Evolutionary conservation across 345 rosid species (phyloP).

Genomic region (Turritis glabra): DNA sequence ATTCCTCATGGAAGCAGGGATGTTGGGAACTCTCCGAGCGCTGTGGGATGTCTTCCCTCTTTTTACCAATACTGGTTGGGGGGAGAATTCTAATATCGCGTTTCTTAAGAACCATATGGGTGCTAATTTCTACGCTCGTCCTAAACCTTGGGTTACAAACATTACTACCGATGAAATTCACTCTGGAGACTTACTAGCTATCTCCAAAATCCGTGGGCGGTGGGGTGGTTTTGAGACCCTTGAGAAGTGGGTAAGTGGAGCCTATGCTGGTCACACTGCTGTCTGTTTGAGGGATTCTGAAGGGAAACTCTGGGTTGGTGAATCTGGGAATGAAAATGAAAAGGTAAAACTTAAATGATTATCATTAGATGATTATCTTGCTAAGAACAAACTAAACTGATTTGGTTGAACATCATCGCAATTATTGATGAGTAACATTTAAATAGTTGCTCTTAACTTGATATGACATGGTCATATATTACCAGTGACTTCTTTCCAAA

Average conservation of each 20-base stretch:
- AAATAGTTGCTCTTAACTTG: not conserved
- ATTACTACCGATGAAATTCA: conserved; percentile 70
- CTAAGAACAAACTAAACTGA: conserved; percentile 13
- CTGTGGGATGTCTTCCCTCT: conserved; percentile 97
- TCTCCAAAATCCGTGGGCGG: conserved; percentile 87
- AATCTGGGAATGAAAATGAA: conserved; percentile 96
- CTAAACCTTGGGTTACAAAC: conserved; percentile 76
- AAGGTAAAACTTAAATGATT: conserved; percentile 48
- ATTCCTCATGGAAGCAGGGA: conserved; percentile 98
- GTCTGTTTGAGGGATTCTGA: conserved; percentile 84
- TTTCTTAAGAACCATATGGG: conserved; percentile 95
- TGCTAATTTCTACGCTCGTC: conserved; percentile 72
- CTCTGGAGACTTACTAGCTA: conserved; percentile 87
- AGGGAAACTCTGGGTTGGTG: conserved; percentile 96
- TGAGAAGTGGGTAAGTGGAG: conserved; percentile 99
- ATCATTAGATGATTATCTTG: not conserved
- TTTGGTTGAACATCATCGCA: conserved; percentile 1
- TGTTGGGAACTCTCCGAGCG: conserved; percentile 90
- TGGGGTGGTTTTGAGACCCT: conserved; percentile 99
- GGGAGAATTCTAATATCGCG: conserved; percentile 77
- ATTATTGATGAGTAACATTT: not conserved
- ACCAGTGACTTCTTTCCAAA: not conserved
- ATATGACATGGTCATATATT: not conserved
- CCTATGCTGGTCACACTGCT: conserved; percentile 97
- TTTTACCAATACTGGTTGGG: conserved; percentile 95